Evolutionary conservation across 1,284 basidiomycete species (phyloP).

Genomic region (Papiliotrema laurentii): DNA sequence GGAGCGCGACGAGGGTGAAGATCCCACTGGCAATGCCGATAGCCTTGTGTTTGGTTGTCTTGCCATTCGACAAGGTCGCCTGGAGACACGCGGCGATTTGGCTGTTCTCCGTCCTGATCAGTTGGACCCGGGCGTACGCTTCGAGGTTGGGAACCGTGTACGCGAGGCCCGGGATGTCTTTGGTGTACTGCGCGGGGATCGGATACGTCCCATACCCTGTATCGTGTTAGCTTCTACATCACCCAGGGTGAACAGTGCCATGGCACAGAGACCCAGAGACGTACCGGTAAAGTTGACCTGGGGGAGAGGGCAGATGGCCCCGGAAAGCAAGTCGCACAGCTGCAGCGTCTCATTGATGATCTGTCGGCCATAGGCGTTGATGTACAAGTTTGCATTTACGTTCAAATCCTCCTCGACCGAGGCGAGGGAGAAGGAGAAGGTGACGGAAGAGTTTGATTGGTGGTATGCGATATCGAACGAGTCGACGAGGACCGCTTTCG

Average conservation of each 20-base stretch:
- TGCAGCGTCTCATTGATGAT: constrained; percentile 68
- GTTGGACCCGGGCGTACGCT: constrained; percentile 75
- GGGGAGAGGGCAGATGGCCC: constrained; percentile 81
- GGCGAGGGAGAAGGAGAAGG: constrained; percentile 38
- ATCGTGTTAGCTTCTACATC: too few relatives aligned
- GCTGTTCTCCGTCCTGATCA: constrained; percentile 64
- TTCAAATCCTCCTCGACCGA: constrained; percentile 60
- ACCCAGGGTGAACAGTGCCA: not conserved
- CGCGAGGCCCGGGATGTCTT: constrained; percentile 69
- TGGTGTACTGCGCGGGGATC: constrained; percentile 56
- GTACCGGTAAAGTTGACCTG: constrained; percentile 74
- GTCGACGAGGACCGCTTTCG: constrained; percentile 71
- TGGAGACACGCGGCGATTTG: constrained; percentile 81
- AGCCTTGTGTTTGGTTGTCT: constrained; percentile 67
- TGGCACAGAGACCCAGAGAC: constrained; percentile 9
- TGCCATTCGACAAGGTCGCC: constrained; percentile 85
- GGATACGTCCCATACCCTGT: constrained; percentile 63
- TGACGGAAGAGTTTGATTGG: constrained; percentile 54
- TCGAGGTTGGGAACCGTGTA: constrained; percentile 88
- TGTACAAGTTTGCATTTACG: constrained; percentile 69
- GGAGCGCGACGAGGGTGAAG: constrained; percentile 63
- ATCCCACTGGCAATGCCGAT: constrained; percentile 74
- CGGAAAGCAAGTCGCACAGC: constrained; percentile 66
- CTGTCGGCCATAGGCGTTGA: constrained; percentile 76
- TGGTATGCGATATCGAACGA: constrained; percentile 75